These are phyloP conservation scores for Eremothecium coryli DNA, from an alignment of 1,139 yeast species.

Conservation along the genomic window DNA sequence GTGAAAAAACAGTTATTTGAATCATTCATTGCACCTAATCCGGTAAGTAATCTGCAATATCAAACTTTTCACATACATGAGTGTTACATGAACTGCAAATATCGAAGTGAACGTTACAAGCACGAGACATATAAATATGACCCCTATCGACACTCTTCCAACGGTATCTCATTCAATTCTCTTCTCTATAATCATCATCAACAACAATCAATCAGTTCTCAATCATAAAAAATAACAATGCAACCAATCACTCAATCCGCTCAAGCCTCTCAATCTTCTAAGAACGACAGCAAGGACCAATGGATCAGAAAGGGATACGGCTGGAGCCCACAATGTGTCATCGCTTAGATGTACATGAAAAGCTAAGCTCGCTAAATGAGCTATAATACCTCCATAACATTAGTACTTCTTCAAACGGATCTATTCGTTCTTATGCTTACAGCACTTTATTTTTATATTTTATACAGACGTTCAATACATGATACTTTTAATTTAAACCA, in stretches of 20 bases:
- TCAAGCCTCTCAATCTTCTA: conserved; percentile 13
- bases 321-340: conserved; percentile 27
- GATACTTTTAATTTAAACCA: too few species aligned
- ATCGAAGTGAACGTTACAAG: too few species aligned
- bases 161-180: too few species aligned
- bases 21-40: conserved; percentile 1
- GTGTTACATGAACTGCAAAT: too few species aligned
- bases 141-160: too few species aligned
- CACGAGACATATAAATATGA: too few species aligned
- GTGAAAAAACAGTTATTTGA: neutral
- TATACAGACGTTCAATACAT: too few species aligned
- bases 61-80: conserved; percentile 1
- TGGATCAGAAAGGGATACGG: conserved; percentile 21
- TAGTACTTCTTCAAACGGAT: too few species aligned
- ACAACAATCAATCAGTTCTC: neutral
- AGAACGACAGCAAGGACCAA: conserved; percentile 27
- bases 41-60: neutral
- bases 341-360: conserved; percentile 17
- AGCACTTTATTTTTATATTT: neutral
- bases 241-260: neutral
- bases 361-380: neutral
- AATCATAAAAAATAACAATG: neutral
- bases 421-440: neutral
- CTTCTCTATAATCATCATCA: neutral
- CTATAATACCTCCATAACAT: too few species aligned